A percentile compares a stretch with the other conserved stretches of the same genome.
phyloP scores from a whole-genome alignment of 768 basidiomycete species.

The Paxillus rubicundulus region DNA sequence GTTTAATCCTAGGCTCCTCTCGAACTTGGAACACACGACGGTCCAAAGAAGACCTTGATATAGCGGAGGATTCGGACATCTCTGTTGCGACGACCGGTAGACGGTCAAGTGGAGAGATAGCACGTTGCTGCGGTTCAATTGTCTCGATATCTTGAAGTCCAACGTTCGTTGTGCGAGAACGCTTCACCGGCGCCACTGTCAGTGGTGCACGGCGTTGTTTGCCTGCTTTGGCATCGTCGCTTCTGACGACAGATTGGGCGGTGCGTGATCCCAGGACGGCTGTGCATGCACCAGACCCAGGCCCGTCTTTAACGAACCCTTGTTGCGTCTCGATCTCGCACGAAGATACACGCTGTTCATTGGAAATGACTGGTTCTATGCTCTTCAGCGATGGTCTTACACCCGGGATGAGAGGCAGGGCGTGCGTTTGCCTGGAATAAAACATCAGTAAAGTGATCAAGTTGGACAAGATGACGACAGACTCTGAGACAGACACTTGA shows the following conservation, averaged over 20 bases:
- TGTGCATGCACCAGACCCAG: background rate
- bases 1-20: background rate
- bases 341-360: background rate
- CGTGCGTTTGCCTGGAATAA: slow-evolving; percentile 1
- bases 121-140: background rate
- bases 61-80: background rate
- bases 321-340: background rate
- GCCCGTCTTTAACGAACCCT: background rate
- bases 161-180: background rate
- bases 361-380: background rate
- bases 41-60: background rate
- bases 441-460: background rate
- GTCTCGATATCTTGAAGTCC: background rate
- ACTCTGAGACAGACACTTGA: background rate
- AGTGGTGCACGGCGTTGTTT: background rate
- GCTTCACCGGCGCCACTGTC: background rate
- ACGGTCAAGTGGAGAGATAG: no score
- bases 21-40: background rate
- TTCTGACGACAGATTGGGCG: background rate
- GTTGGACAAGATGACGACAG: background rate
- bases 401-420: background rate
- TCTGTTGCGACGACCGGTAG: background rate
- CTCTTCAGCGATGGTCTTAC: background rate
- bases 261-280: background rate
- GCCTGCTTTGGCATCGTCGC: background rate